These are phyloP conservation scores for Cadophora sp. DNA, from an alignment of 2,329 filamentous ascomycete species.

Conservation along the genomic window DNA sequence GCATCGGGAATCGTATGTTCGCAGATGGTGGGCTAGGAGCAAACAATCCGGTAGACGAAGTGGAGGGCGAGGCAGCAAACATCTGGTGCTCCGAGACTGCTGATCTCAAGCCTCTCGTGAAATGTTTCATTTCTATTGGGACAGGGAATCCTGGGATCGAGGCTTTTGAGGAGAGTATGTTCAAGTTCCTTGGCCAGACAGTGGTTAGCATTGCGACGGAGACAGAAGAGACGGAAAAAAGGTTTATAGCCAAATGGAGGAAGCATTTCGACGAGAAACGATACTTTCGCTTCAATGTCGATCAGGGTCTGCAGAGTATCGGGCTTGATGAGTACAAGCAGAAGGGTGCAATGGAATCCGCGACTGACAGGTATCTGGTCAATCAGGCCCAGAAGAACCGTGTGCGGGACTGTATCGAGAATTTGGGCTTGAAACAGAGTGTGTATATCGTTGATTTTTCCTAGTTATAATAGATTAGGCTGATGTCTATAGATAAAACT, in stretches of 20 bases:
- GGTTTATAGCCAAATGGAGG: too few species aligned
- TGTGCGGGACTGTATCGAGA: neutral
- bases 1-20: slow-evolving; percentile 40
- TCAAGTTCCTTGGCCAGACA: too few species aligned
- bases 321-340: neutral
- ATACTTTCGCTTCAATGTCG: too few species aligned
- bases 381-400: neutral
- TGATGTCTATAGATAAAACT: neutral
- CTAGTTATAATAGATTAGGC: neutral
- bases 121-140: slow-evolving; percentile 43
- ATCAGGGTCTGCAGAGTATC: neutral
- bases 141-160: slow-evolving; percentile 36
- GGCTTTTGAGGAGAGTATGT: slow-evolving; percentile 32
- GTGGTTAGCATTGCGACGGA: too few species aligned
- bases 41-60: slow-evolving; percentile 45
- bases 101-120: slow-evolving; percentile 43
- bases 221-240: too few species aligned
- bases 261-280: too few species aligned
- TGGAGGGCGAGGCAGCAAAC: slow-evolving; percentile 40
- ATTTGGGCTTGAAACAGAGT: neutral
- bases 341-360: neutral
- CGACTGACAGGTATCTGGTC: neutral
- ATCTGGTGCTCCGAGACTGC: slow-evolving; percentile 43
- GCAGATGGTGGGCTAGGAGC: slow-evolving; percentile 42
- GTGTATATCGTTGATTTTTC: neutral